Evolutionary conservation across 352 stramenopile species (phyloP).

Genomic region (Globisporangium nunn): DNA sequence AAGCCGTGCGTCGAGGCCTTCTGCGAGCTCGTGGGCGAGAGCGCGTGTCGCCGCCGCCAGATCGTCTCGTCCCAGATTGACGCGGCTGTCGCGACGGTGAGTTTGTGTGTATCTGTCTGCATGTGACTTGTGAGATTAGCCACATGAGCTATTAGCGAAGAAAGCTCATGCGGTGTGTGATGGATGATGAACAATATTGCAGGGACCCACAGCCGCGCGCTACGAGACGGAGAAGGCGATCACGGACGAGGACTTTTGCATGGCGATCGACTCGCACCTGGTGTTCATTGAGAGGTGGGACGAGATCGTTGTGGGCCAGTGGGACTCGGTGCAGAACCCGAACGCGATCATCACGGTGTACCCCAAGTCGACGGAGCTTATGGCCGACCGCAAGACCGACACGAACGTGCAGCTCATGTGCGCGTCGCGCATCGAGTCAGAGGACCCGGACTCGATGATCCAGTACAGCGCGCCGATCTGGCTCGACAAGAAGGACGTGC

Average conservation of each 20-base stretch:
- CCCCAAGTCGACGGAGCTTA: slow-evolving; percentile 64
- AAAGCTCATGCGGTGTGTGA: too few relatives aligned
- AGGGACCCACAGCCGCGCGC: slow-evolving; percentile 62
- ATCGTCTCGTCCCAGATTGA: slow-evolving; percentile 68
- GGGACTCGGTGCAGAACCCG: slow-evolving; percentile 59
- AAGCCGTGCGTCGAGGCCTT: slow-evolving; percentile 54
- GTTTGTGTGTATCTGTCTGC: slow-evolving; percentile 15
- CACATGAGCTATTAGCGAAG: neutral
- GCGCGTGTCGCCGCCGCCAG: slow-evolving; percentile 47
- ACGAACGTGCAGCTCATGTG: slow-evolving; percentile 76
- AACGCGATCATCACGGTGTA: slow-evolving; percentile 81
- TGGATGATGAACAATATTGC: neutral
- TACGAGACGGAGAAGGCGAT: slow-evolving; percentile 77
- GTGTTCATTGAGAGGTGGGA: slow-evolving; percentile 76
- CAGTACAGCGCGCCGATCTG: slow-evolving; percentile 66
- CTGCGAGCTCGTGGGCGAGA: slow-evolving; percentile 59
- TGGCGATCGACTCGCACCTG: slow-evolving; percentile 77
- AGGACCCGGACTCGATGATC: slow-evolving; percentile 66
- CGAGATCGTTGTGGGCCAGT: slow-evolving; percentile 62
- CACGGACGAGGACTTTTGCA: slow-evolving; percentile 71
- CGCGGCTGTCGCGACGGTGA: slow-evolving; percentile 54
- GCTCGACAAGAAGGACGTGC: slow-evolving; percentile 57
- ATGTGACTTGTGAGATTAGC: neutral
- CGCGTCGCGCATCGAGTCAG: slow-evolving; percentile 62
- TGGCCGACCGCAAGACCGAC: slow-evolving; percentile 42